Evolutionary conservation across 169 alveolate species (phyloP).

Genomic region (Besnoitia besnoiti): DNA sequence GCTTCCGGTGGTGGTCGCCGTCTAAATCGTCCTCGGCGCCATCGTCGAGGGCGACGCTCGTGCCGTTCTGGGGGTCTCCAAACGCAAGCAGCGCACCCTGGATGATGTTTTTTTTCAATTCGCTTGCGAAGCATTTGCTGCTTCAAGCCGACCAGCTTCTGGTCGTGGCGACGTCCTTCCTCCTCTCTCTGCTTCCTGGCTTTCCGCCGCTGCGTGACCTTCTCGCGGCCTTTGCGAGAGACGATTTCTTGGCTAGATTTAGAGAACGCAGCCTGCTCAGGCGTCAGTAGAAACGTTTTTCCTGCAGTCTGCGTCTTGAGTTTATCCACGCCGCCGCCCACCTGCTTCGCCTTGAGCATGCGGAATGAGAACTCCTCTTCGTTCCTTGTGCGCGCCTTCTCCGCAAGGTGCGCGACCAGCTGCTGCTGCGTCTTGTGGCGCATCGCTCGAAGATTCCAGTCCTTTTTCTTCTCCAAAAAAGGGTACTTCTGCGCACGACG

Average conservation of each 20-base stretch:
- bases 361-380: conserved; percentile 35
- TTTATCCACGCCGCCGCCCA: conserved; percentile 20
- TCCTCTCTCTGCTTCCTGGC: background rate
- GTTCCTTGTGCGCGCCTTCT: conserved; percentile 43
- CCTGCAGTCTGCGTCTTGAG: background rate
- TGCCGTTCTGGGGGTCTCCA: background rate
- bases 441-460: conserved; percentile 39
- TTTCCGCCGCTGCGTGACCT: conserved; percentile 10
- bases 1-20: background rate
- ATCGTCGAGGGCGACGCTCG: background rate
- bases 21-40: background rate
- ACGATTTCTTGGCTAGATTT: background rate
- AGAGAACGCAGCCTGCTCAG: conserved; percentile 33
- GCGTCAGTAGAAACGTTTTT: background rate
- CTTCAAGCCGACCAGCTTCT: conserved; percentile 32
- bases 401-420: conserved; percentile 35
- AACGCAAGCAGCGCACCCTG: background rate
- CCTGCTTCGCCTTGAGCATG: conserved; percentile 46
- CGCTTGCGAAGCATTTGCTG: conserved; percentile 25
- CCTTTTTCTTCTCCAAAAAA: conserved; percentile 46
- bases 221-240: conserved; percentile 19
- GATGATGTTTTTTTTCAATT: background rate
- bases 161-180: background rate
- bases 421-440: conserved; percentile 49
- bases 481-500: background rate